Percentiles rank a stretch among this genome's conserved stretches.
Evolutionary conservation across 2,329 filamentous ascomycete species (phyloP).

Genomic region (Diplodia seriata): DNA sequence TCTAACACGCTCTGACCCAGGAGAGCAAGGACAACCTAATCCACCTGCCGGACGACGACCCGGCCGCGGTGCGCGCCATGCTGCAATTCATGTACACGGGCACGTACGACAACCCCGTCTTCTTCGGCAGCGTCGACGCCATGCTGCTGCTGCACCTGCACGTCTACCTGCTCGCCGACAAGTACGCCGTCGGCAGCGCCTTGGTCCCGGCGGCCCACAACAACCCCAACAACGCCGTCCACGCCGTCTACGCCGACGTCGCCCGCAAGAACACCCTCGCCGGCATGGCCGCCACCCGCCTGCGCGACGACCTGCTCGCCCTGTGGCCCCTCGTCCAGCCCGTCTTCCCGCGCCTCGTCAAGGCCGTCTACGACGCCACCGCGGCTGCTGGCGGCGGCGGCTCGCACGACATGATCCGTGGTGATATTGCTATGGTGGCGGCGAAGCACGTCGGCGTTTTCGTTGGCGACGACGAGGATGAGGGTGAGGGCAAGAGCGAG

Average conservation of each 20-base stretch:
- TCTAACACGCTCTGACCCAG: neutral
- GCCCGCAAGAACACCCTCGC: neutral
- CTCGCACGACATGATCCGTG: too few species aligned
- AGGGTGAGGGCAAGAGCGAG: neutral
- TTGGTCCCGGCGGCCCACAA: neutral
- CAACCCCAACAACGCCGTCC: neutral
- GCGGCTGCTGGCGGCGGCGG: too few species aligned
- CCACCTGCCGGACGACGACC: neutral
- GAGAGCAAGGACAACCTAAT: neutral
- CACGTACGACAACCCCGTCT: slow-evolving; percentile 11
- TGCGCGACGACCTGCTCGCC: neutral
- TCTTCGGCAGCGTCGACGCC: neutral
- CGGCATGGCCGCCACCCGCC: neutral
- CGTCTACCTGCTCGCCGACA: neutral
- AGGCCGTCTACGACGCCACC: neutral
- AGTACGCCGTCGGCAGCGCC: neutral
- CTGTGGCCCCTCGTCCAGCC: neutral
- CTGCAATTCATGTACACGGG: slow-evolving; percentile 30
- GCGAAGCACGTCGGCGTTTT: neutral
- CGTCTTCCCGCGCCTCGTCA: neutral
- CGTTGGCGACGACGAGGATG: neutral
- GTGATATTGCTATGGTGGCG: neutral
- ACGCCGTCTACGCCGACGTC: too few species aligned
- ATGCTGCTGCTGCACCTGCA: slow-evolving; percentile 5
- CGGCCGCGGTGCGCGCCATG: slow-evolving; percentile 24